Base-by-base conservation (phyloP, 345 rosid species). In the Salix viminalis region DNA sequence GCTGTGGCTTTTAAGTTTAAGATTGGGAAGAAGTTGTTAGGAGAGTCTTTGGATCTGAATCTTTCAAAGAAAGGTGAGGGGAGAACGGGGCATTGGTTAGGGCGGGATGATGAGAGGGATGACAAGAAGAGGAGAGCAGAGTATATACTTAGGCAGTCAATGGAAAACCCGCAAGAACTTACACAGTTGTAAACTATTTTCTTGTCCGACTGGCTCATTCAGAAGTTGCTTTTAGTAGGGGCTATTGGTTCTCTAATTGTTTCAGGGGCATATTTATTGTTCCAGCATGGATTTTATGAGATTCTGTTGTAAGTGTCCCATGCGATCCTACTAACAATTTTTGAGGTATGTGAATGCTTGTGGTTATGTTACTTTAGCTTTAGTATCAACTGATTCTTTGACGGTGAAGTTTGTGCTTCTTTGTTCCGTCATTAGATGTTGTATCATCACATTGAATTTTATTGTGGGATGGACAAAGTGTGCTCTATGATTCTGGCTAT, bases 91-190 rank as follows among this genome's bases (percentile, higher is more conserved):
- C 77, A 86, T 21, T 84, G 69, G 44, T 73, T 88, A 77, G 88
- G 80, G 70, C 89, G 88, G 46, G 96, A 86, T 52, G 99, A 92
- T 18, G 99, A 96, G 83, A 91, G 94, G 84, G 99, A 93, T 79
- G 99, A 96, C 70, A 93, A 88, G 84, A 96, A 92, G 88, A 88
- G 98, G 81, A 93, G 99, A 80, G 99, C 97, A 21, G 98, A 90
- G 85, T 90, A 86, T 70, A 92, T 96, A 75, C 90, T 93, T 75
- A 88, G 86, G 76, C 97, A 96, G 61, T 89, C 97, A 23, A 88
- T 89, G 79, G 99, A 96, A 82, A 93, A 90, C 44, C 96, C 97
- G 7, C 88, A 88, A 74, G 99, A 96, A 74, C 97, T 96, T 75
- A 92, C 87, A 78, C 94, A 92, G 89, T 83, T 92, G 90, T 96